These are phyloP conservation scores for Conringia planisiliqua DNA, from an alignment of 345 rosid genomes.

Conservation along the genomic window DNA sequence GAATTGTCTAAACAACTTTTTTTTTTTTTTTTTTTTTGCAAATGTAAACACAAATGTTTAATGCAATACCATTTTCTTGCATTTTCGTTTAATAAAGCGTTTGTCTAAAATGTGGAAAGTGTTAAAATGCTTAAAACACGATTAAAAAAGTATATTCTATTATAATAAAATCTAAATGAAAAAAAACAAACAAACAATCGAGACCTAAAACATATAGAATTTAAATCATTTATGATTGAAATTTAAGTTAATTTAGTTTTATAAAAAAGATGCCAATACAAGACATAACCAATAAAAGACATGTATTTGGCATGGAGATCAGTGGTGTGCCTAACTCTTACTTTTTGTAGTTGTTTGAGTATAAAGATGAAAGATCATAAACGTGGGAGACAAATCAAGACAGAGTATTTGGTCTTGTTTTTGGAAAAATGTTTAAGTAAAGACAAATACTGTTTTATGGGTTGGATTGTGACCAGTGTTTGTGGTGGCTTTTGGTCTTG, in stretches of 20 bases:
- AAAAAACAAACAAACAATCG: not conserved
- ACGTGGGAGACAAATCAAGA: constrained; percentile 13
- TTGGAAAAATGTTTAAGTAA: not conserved
- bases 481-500: constrained; percentile 30
- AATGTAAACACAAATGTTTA: no score
- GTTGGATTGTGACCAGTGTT: constrained; percentile 25
- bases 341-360: constrained; percentile 10
- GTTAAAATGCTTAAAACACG: not conserved
- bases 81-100: not conserved
- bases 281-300: not conserved
- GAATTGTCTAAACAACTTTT: not conserved
- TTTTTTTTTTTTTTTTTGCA: no score
- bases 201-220: not conserved
- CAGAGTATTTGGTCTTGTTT: constrained; percentile 5
- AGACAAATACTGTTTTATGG: constrained; percentile 1
- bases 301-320: not conserved
- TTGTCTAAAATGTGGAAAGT: not conserved
- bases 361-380: not conserved
- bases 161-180: not conserved
- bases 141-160: not conserved
- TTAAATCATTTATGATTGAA: not conserved
- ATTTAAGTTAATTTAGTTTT: not conserved
- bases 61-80: not conserved
- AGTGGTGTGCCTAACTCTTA: constrained; percentile 25
- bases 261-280: not conserved